A percentile compares a stretch with the other conserved stretches of the same genome.
Evolutionary conservation across 148 eudicot species (phyloP).

Genomic region (Rhododendron simsii): DNA sequence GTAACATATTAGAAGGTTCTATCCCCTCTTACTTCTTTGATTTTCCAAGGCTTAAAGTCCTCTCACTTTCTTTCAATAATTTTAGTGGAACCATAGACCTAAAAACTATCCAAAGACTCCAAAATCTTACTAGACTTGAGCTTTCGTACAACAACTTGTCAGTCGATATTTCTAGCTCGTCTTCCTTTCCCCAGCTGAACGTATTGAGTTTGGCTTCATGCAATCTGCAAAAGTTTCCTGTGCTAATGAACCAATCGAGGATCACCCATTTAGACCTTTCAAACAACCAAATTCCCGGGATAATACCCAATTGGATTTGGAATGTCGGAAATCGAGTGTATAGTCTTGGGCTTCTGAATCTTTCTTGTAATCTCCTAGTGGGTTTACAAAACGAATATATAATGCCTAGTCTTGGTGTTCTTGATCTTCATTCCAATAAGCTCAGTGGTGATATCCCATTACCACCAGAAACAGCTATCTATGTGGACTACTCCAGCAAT

Average conservation of each 20-base stretch:
- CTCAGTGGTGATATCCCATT: conserved; percentile 41
- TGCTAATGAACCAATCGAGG: conserved; percentile 27
- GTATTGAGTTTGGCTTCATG: conserved; percentile 34
- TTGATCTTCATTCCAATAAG: conserved; percentile 48
- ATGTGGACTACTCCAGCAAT: conserved; percentile 41
- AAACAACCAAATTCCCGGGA: conserved; percentile 27
- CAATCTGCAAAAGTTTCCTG: conserved; percentile 26
- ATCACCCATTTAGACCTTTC: conserved; percentile 31
- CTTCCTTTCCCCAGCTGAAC: conserved; percentile 15
- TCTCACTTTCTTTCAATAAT: conserved; percentile 27
- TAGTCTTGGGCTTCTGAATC: too few relatives aligned
- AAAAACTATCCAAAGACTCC: conserved; percentile 8
- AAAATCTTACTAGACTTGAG: conserved; percentile 25
- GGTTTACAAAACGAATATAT: conserved; percentile 16
- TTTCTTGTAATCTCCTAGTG: conserved; percentile 29
- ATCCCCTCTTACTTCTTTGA: conserved; percentile 24
- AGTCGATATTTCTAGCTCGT: conserved; percentile 7
- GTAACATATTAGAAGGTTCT: conserved; percentile 24
- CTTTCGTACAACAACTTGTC: conserved; percentile 33
- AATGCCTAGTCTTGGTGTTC: conserved; percentile 2
- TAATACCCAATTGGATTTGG: conserved; percentile 43
- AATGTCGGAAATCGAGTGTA: conserved; percentile 19
- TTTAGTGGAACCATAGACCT: conserved; percentile 27
- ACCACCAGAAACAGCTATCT: conserved; percentile 10
- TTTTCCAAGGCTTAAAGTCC: conserved; percentile 2